Conservation (phyloP, 805 yeast genomes). For the Saccharomyces eubayanus region DNA sequence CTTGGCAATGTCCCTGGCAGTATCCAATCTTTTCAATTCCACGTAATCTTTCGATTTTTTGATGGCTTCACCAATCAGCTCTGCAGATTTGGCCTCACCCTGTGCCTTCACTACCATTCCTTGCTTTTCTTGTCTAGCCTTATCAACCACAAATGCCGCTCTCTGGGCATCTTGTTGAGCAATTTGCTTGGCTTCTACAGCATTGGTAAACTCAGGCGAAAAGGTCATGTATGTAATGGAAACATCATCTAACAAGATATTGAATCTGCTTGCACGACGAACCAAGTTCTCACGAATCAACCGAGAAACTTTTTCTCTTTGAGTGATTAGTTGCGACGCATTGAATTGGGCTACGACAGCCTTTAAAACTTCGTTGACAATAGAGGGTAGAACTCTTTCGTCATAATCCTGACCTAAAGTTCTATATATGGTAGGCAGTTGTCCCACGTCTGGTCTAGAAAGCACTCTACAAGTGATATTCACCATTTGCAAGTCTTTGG, state of each 20-base stretch:
- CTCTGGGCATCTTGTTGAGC: conserved; percentile 99
- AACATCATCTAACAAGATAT: conserved; percentile 85
- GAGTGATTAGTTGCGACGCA: conserved; percentile 97
- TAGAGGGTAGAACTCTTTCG: conserved; percentile 95
- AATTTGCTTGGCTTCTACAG: conserved; percentile 97
- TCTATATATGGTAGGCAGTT: conserved; percentile 79
- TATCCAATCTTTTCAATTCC: conserved; percentile 91
- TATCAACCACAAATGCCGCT: conserved; percentile 94
- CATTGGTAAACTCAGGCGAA: conserved; percentile 94
- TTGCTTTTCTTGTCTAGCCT: conserved; percentile 96
- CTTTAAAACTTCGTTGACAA: conserved; percentile 93
- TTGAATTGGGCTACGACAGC: conserved; percentile 97
- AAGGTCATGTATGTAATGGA: conserved; percentile 95
- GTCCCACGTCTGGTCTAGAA: conserved; percentile 72
- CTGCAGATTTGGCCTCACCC: conserved; percentile 98
- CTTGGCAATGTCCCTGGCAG: conserved; percentile 90
- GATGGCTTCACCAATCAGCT: conserved; percentile 97
- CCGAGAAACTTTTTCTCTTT: conserved; percentile 90
- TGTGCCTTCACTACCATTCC: conserved; percentile 93
- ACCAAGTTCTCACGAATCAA: conserved; percentile 84
- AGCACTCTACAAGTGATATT: conserved; percentile 97
- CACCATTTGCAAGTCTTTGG: conserved; percentile 98
- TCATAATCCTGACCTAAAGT: conserved; percentile 93
- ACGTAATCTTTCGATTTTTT: conserved; percentile 94
- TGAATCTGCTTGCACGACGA: conserved; percentile 86